Evolutionary conservation across 2,329 filamentous ascomycete genomes (phyloP), one percentile per base, ranked within the genome.

Genomic region (Simplicillium aogashimaense): DNA sequence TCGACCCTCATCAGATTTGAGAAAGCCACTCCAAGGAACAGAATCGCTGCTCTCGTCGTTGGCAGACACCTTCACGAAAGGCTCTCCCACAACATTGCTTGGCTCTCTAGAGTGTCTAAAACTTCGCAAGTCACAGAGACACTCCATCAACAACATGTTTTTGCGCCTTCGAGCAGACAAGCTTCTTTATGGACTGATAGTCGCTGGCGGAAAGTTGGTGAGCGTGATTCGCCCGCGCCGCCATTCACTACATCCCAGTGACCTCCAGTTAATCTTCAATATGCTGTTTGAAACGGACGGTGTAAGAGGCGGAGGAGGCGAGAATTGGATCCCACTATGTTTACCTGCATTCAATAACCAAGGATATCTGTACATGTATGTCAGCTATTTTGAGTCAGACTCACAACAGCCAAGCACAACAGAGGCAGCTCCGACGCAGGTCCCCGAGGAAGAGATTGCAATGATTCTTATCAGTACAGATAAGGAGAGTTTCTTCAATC

Each of bases 301-400:
- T 34, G 83, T 98, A 56, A 90, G 92, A 57, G 83, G 87, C 15
- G 89, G 86, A 6, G 88, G 74, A 31, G 92, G 90, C 25, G 92
- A 98, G 61, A 95, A 90, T 53, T 98, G 92, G 92, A 90, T 97
- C 36, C 92, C 92, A 0, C 72, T 98, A 7, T 98, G 92, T 53
- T 73, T 98, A 3, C 94, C 92, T 1, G 90, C 89, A 5, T 98
- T 98, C 66, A 98, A 98, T 65, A 97, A 87, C 59, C 85, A 81
- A 38, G 94, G 92, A 18, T 98, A 94, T 56, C 72, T 98, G 2
- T 95, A 98, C 66, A 97, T 98, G 88, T 98, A 97, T 55, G 92
- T 98, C 56, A 95, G 86, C 67, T 98, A 97, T 59, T 76, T 98
- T 45, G 80, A 86, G 50, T 25, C 20, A 25, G 69, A 76, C 30